Conservation (phyloP, 768 basidiomycete species). For the Suillus placidus region DNA sequence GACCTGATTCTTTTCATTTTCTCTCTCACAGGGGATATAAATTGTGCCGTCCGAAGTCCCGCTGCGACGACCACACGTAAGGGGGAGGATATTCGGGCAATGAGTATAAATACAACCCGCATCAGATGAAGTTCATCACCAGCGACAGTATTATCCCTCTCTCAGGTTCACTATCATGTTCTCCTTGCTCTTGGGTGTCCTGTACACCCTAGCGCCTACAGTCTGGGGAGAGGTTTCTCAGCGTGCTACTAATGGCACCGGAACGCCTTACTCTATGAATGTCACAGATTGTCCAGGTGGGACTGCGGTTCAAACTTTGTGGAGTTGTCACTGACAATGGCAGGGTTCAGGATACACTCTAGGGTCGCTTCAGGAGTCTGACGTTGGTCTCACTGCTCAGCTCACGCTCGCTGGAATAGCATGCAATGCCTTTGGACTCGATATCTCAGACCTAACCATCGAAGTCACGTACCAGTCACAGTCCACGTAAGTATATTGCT, state of each 20-base stretch:
- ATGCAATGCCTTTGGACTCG: constrained; percentile 68
- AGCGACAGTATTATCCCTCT: not conserved
- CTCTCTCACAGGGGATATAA: not conserved
- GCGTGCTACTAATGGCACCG: constrained; percentile 7
- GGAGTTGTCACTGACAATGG: not conserved
- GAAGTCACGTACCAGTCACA: constrained; percentile 66
- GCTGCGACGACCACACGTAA: not conserved
- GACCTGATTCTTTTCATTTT: not conserved
- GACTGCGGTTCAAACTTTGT: not conserved
- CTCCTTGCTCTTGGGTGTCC: constrained; percentile 14
- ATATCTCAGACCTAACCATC: constrained; percentile 60
- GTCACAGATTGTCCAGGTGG: constrained; percentile 37
- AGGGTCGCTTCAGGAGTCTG: constrained; percentile 43
- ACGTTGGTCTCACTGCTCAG: constrained; percentile 54
- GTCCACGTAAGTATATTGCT: constrained; percentile 41
- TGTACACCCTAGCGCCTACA: constrained; percentile 10
- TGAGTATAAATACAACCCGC: constrained; percentile 5
- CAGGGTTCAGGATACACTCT: constrained; percentile 55
- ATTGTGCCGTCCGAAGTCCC: not conserved
- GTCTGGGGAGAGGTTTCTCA: constrained; percentile 14
- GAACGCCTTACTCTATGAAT: constrained; percentile 26
- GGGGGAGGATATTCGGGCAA: not conserved
- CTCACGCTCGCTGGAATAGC: constrained; percentile 55
- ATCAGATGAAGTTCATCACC: not conserved
- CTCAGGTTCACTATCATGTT: constrained; percentile 13